phyloP scores from a whole-genome alignment of 129 eudicot genomes.

The Pseudognaphalium luteoalbum region DNA sequence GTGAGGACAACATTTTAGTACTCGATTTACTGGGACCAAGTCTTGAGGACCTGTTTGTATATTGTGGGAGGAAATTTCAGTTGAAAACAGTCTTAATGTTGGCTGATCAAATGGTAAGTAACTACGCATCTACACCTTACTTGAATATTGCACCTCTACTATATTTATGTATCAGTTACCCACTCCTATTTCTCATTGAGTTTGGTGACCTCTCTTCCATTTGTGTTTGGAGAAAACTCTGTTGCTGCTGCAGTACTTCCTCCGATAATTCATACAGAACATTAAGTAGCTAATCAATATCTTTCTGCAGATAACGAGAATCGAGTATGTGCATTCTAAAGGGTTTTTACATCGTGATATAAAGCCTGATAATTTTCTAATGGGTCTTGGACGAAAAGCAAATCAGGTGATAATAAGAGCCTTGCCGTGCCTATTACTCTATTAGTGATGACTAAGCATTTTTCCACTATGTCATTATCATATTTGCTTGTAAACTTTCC shows the following conservation, averaged over 20 bases:
- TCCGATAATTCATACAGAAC: neutral
- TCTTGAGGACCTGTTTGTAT: slow-evolving; percentile 91
- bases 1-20: slow-evolving; percentile 86
- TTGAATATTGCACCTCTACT: neutral
- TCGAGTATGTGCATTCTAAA: slow-evolving; percentile 91
- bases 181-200: neutral
- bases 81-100: slow-evolving; percentile 92
- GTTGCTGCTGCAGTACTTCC: neutral
- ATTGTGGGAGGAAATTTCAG: slow-evolving; percentile 91
- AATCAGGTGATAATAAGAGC: slow-evolving; percentile 62
- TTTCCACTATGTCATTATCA: slow-evolving; percentile 22
- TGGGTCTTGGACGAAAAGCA: slow-evolving; percentile 99
- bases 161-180: neutral
- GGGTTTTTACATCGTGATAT: slow-evolving; percentile 96
- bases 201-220: neutral
- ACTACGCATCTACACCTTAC: slow-evolving; percentile 19
- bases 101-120: slow-evolving; percentile 99
- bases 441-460: slow-evolving; percentile 4
- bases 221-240: neutral
- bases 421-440: neutral
- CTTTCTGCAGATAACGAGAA: slow-evolving; percentile 71
- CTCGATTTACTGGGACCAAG: slow-evolving; percentile 95
- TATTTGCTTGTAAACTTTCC: slow-evolving; percentile 2
- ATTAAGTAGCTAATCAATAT: slow-evolving; percentile 17
- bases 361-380: slow-evolving; percentile 96